Base-by-base conservation (phyloP, 176 grass and related monocot genomes). In the Echinochloa phyllopogon region DNA sequence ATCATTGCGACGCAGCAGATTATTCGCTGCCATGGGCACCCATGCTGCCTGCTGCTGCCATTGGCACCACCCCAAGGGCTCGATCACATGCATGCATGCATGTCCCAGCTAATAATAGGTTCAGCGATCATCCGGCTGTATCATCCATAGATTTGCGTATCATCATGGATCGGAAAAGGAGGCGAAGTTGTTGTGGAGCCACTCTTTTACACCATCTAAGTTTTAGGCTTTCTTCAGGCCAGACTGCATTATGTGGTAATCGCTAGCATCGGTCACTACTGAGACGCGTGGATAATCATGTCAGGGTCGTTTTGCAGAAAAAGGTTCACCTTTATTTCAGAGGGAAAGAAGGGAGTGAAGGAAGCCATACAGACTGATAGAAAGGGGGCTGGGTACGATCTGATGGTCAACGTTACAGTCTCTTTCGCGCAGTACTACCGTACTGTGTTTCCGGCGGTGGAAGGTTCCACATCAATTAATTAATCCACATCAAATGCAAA, bases 1-100 rank as follows among this genome's bases (percentile, higher is more conserved):
- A 89, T 85, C 87, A 85, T 81, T 80, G 60, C 87, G 17, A 80
- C 8, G 48, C 67, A 73, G 59, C 75, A 60, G 68, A 80, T 80
- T 84, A 67, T 84, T 89, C 82, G 38, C 68, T 89, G 75, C 59
- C 75, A 74, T 89, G 58, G 47, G 81, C 87, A 72, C 36, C 73
- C 43, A 78, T 79, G 87, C 63, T 73, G 74, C 33, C 51, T 61
- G 1, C 48, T 52, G 52, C 51, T 79, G 53, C 42, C 65, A 50
- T 71, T 33, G 15, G 56, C 21, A 27, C 43, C 20, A 37, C 56
- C 61, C 6, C 74, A 47, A 47, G 11, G 76, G 0, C 21, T 87
- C 74, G 29, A 33, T 33, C 29, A 33, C 29, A 33, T 33, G 78
- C 80, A 78, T 33, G 78, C 80, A 78, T 79, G 86, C 80, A 37